phyloP scores from a whole-genome alignment of 768 basidiomycete genomes.

The Suillus paluster region DNA sequence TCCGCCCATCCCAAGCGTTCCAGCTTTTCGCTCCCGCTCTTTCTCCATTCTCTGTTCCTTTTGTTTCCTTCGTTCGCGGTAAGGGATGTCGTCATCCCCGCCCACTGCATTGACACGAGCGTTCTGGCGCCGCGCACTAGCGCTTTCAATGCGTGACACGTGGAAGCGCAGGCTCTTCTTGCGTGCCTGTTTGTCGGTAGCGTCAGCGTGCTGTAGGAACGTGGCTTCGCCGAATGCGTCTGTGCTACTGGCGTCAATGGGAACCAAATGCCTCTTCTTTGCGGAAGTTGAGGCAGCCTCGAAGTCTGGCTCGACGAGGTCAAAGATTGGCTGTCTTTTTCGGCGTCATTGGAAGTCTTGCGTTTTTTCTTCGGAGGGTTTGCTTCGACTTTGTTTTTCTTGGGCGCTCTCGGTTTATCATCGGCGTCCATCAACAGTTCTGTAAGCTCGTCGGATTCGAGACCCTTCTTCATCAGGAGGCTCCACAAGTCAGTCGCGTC shows the following conservation, averaged over 20 bases:
- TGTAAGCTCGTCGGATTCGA: slow-evolving; percentile 55
- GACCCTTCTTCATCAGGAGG: slow-evolving; percentile 38
- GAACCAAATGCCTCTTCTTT: slow-evolving; percentile 25
- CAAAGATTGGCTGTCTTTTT: slow-evolving; percentile 54
- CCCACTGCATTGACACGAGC: slow-evolving; percentile 73
- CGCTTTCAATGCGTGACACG: slow-evolving; percentile 86
- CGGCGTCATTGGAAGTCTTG: slow-evolving; percentile 41
- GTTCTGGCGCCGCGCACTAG: slow-evolving; percentile 72
- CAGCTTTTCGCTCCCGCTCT: slow-evolving; percentile 45
- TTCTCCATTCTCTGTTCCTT: slow-evolving; percentile 58
- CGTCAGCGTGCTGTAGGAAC: slow-evolving; percentile 69
- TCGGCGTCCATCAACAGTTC: slow-evolving; percentile 60
- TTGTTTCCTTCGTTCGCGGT: slow-evolving; percentile 73
- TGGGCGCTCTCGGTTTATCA: slow-evolving; percentile 15
- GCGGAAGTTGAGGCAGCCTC: slow-evolving; percentile 30
- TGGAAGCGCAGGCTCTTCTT: slow-evolving; percentile 91
- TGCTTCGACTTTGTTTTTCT: slow-evolving; percentile 24
- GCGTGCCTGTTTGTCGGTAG: slow-evolving; percentile 81
- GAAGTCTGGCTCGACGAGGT: slow-evolving; percentile 83
- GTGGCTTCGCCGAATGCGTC: slow-evolving; percentile 75
- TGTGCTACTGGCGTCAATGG: slow-evolving; percentile 12
- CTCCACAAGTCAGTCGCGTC: slow-evolving; percentile 50
- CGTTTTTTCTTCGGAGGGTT: slow-evolving; percentile 66
- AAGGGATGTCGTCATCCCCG: slow-evolving; percentile 96
- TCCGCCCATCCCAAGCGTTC: slow-evolving; percentile 52